Evolutionary conservation across 1,284 basidiomycete species (phyloP), one percentile per base, ranked within the genome.

Genomic region (Pascua sp.): DNA sequence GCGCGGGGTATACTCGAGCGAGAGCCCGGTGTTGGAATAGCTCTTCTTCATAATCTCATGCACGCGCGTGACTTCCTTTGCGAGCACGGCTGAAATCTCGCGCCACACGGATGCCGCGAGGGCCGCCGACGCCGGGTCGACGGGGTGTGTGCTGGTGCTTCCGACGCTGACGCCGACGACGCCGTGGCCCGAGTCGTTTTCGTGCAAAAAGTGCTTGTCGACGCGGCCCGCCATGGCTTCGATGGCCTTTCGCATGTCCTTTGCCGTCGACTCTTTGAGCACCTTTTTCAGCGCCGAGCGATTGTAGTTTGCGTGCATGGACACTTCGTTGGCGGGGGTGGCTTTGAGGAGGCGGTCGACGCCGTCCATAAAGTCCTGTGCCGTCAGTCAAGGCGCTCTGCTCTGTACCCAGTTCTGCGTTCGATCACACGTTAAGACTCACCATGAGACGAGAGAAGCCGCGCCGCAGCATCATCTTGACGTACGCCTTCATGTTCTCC

Each of bases 361-460:
- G 1, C 90, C 92, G 57, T 95, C 90, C 24, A 96, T 94, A 75
- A 90, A 97, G 75, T 97, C 95, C 92, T 95, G 62, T 11, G 24
- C 17, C 16, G 36, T 13, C 36, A 45, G 47, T 16, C 11, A 9
- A 1, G 11, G 24, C 24, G 38, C 42, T 18, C 24, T 32, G 24
- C 24, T 32, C 4, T 32, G 24, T 32, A 32, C 24, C 24, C 24
- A 32, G 24, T 32, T 32, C 24, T 32, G 24, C 4, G 24, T 32
- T 32, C 7, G 24, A 50, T 16, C n/a, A 36, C 12, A 46, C n/a
- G 9, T 11, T 15, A 38, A 17, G 11, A 79, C 89, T 65, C 66
- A 94, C 92, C 63, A 95, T 89, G 62, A 96, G 84, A 71, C 90
- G 90, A 1, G 86, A 82, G 66, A 98, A 89, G 0, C 92, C 89